Conservation (phyloP, 2,329 filamentous ascomycete species). For the Curvularia sp. region DNA sequence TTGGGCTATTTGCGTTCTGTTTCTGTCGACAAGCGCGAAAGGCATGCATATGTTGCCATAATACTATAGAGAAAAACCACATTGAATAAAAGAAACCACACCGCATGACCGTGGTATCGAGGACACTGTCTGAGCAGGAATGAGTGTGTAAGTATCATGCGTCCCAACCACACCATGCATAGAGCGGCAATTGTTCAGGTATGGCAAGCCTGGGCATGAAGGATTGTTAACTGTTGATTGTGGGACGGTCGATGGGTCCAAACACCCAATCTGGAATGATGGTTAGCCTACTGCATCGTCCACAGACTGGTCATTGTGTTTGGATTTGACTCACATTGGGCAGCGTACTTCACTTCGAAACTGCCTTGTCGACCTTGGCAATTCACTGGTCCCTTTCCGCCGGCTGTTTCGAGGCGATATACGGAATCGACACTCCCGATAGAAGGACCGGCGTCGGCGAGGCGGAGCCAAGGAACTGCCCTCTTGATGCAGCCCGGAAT, state of each 20-base stretch:
- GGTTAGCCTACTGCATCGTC: not conserved
- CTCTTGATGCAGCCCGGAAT: slow-evolving; percentile 31
- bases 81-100: too few relatives aligned
- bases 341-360: slow-evolving; percentile 48
- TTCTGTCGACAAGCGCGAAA: not conserved
- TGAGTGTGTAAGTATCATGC: too few relatives aligned
- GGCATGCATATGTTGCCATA: too few relatives aligned
- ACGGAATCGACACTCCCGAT: slow-evolving; percentile 30
- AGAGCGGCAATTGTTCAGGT: too few relatives aligned
- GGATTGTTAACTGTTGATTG: not conserved
- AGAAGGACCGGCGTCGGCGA: slow-evolving; percentile 43
- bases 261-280: slow-evolving; percentile 3
- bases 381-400: slow-evolving; percentile 47
- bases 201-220: too few relatives aligned
- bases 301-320: too few relatives aligned
- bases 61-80: too few relatives aligned
- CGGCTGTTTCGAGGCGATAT: too few relatives aligned
- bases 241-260: not conserved
- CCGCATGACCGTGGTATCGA: too few relatives aligned
- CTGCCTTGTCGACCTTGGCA: slow-evolving; percentile 33
- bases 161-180: too few relatives aligned
- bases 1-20: not conserved
- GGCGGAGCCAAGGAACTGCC: slow-evolving; percentile 49
- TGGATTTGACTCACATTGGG: slow-evolving; percentile 43
- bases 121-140: too few relatives aligned